phyloP scores from a whole-genome alignment of 2,329 filamentous ascomycete species.

The Colletotrichum caudatum region DNA sequence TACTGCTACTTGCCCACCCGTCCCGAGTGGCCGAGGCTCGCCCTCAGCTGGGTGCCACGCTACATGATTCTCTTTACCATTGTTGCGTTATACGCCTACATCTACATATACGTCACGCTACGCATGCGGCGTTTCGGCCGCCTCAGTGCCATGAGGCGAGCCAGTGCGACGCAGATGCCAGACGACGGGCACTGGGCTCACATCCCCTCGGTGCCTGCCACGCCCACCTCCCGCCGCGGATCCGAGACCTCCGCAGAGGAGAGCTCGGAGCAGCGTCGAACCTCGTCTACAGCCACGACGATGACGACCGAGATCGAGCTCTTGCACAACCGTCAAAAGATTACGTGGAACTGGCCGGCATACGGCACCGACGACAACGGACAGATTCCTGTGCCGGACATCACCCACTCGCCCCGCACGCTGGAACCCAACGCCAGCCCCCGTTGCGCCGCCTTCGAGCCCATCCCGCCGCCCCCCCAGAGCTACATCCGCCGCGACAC shows the following conservation, averaged over 20 bases:
- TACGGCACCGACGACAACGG: slow-evolving; percentile 37
- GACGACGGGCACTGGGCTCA: slow-evolving; percentile 25
- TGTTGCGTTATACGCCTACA: slow-evolving; percentile 72
- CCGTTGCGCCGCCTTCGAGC: slow-evolving; percentile 29
- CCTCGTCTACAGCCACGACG: slow-evolving; percentile 26
- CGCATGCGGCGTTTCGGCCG: slow-evolving; percentile 56
- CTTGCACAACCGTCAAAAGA: slow-evolving; percentile 35
- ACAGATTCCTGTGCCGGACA: slow-evolving; percentile 25
- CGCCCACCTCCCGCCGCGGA: slow-evolving; percentile 44
- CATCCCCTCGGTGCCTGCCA: slow-evolving; percentile 45
- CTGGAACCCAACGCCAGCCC: slow-evolving; percentile 28
- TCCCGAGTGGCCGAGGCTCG: slow-evolving; percentile 76
- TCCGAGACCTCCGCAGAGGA: slow-evolving; percentile 40
- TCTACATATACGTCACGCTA: slow-evolving; percentile 75
- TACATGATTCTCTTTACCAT: slow-evolving; percentile 76
- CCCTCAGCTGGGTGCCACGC: slow-evolving; percentile 78
- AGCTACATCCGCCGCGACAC: slow-evolving; percentile 38
- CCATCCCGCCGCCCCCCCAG: slow-evolving; percentile 35
- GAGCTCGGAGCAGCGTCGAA: slow-evolving; percentile 28
- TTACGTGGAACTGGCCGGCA: slow-evolving; percentile 41
- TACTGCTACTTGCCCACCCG: slow-evolving; percentile 77
- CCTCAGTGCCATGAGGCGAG: slow-evolving; percentile 29
- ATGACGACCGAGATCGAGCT: slow-evolving; percentile 37
- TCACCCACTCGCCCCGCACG: not conserved
- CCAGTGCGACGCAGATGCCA: slow-evolving; percentile 32